Evolutionary conservation across 345 rosid genomes (phyloP), one percentile per base, ranked within the genome.

Genomic region (Citrus inodora): DNA sequence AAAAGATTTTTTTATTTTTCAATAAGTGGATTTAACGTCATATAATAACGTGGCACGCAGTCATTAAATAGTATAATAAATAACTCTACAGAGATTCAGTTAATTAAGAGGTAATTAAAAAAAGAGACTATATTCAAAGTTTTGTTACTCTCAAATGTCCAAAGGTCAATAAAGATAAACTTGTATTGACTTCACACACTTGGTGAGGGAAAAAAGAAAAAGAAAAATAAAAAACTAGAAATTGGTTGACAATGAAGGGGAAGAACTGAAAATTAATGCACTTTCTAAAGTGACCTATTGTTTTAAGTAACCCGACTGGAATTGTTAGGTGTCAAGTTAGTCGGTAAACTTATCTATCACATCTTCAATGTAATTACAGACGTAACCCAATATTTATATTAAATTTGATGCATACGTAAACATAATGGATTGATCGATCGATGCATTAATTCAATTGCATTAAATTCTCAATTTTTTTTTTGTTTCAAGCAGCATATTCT

Each of bases 151-250:
- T 75, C 5, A 51, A 48, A 33, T 22, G 32, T 66, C 33, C 71
- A 76, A 76, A 32, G 61, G 63, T 64, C 71, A 75, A 65, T 11
- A 48, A 48, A 51, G 71, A 64, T 30, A 30, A 28, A 40, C 21
- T 61, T 25, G 17, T 35, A 9, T 61, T 42, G 78, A 75, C 46
- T 32, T 10, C 3, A 7, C 3, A 7, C 40, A 4, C 28, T 25
- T 27, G 46, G 68, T 27, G 8, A 4, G 4, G 4, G 9, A 21
- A 33, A 8, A 58, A 19, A 30, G 22, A 70, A 25, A 2, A 9
- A 35, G 30, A 24, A 42, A 63, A 35, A 9, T 28, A 0, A 67
- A 48, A 30, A 21, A 62, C 3, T 0, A 46, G 16, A 74, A 10
- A 25, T 38, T 28, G 59, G 46, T 64, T 75, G 71, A 64, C 40